These are phyloP conservation scores for Nigrospora sphaerica DNA, from an alignment of 2,329 filamentous ascomycete species.

Conservation along the genomic window DNA sequence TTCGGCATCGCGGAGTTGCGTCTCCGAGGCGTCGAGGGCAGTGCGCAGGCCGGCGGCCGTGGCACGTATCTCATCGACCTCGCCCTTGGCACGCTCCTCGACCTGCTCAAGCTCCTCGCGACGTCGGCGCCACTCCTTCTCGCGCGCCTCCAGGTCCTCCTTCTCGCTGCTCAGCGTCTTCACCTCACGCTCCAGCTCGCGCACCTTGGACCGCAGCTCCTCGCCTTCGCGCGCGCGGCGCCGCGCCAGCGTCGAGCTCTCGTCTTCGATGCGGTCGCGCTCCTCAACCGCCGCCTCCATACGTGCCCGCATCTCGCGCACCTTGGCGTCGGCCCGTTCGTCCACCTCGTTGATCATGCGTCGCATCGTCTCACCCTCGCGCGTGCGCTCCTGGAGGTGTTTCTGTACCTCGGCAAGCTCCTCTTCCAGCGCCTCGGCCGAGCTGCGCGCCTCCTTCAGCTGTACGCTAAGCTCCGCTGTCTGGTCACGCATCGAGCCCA, in stretches of 20 bases:
- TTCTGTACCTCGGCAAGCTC: conserved; percentile 85
- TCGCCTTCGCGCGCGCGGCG: conserved; percentile 77
- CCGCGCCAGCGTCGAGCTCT: conserved; percentile 70
- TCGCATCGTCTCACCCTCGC: conserved; percentile 93
- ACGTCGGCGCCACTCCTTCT: conserved; percentile 67
- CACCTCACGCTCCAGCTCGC: conserved; percentile 74
- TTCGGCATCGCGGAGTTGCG: conserved; percentile 75
- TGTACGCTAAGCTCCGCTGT: conserved; percentile 81
- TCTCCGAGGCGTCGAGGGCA: conserved; percentile 81
- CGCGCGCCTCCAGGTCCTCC: conserved; percentile 67
- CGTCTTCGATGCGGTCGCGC: conserved; percentile 85
- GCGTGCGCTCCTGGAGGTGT: conserved; percentile 76
- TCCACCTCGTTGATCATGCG: conserved; percentile 82
- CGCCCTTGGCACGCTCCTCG: conserved; percentile 61
- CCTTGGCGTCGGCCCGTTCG: conserved; percentile 69
- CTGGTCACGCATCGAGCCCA: conserved; percentile 91
- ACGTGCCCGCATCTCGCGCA: conserved; percentile 81
- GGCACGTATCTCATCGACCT: conserved; percentile 66
- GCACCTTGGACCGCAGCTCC: conserved; percentile 70
- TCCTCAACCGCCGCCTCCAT: conserved; percentile 92
- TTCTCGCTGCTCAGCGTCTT: conserved; percentile 66
- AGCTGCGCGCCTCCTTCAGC: conserved; percentile 79
- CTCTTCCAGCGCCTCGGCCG: conserved; percentile 83
- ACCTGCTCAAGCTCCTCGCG: conserved; percentile 70
- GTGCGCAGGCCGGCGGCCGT: conserved; percentile 73